phyloP scores from a whole-genome alignment of 805 yeast species.

The Cyberlindnera mycetangii region DNA sequence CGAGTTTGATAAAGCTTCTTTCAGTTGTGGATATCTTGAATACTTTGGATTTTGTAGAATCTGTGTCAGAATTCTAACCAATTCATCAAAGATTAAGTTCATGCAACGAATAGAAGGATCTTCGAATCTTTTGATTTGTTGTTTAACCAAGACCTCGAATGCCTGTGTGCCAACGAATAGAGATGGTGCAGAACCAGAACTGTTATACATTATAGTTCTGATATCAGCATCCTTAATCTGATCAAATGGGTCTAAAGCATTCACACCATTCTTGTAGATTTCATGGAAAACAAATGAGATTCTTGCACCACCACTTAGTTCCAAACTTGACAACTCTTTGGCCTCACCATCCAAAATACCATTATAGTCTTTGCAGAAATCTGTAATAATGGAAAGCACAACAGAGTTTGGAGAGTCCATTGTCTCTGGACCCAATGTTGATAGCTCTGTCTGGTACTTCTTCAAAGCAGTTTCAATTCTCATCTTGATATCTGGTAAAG shows the following conservation, averaged over 20 bases:
- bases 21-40: conserved; percentile 85
- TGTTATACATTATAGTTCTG: conserved; percentile 94
- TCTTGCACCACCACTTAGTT: conserved; percentile 97
- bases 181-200: conserved; percentile 95
- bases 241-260: conserved; percentile 92
- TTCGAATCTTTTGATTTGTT: conserved; percentile 89
- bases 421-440: conserved; percentile 81
- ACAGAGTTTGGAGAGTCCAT: conserved; percentile 87
- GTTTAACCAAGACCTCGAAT: conserved; percentile 91
- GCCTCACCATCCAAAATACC: conserved; percentile 92
- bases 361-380: conserved; percentile 85
- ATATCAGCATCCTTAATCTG: conserved; percentile 94
- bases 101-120: conserved; percentile 91
- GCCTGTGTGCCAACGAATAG: conserved; percentile 97
- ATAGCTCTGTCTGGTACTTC: conserved; percentile 79
- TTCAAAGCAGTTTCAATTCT: conserved; percentile 82
- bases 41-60: conserved; percentile 78
- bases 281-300: conserved; percentile 96
- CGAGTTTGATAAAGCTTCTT: conserved; percentile 78
- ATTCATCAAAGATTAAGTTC: conserved; percentile 87
- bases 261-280: conserved; percentile 87
- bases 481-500: conserved; percentile 89
- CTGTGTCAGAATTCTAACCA: conserved; percentile 79
- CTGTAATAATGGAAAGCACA: conserved; percentile 87
- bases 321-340: conserved; percentile 82